Conservation (phyloP, 2,329 filamentous ascomycete genomes). For the Colletotrichum cuscutae region DNA sequence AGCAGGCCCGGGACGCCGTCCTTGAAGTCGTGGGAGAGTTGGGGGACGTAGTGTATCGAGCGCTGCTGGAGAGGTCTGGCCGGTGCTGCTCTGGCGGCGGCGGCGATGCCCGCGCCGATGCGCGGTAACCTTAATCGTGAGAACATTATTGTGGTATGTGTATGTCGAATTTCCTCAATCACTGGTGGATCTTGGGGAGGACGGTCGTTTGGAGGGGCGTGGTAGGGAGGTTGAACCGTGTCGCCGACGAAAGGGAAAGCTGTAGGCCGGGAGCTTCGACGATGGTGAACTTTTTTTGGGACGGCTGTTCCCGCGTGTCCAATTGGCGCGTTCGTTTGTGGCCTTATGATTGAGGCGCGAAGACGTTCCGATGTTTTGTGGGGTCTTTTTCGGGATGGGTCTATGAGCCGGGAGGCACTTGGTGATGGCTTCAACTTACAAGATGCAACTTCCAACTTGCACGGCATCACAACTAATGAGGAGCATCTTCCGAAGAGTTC, state of each 20-base stretch:
- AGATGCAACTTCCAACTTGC: not conserved
- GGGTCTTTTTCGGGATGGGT: conserved; percentile 1
- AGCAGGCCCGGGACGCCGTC: conserved; percentile 76
- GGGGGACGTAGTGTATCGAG: conserved; percentile 59
- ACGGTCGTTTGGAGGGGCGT: not conserved
- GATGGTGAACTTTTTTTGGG: conserved; percentile 36
- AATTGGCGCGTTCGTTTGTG: conserved; percentile 20
- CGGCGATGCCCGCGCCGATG: conserved; percentile 43
- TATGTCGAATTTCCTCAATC: conserved; percentile 21
- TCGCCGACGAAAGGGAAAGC: conserved; percentile 10
- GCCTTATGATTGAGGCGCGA: conserved; percentile 34
- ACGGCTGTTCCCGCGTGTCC: conserved; percentile 11
- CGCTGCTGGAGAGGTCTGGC: conserved; percentile 47
- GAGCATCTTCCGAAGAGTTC: not conserved
- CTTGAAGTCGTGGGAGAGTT: conserved; percentile 57
- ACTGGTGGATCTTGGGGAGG: not conserved
- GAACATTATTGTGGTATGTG: conserved; percentile 55
- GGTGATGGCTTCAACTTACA: conserved; percentile 17
- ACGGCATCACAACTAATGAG: not conserved
- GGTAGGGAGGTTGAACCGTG: conserved; percentile 16
- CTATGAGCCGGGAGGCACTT: not conserved
- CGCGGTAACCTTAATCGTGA: conserved; percentile 64
- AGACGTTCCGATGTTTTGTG: not conserved
- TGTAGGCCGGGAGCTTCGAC: conserved; percentile 27
- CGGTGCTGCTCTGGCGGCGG: conserved; percentile 5